Percentiles rank a stretch among this genome's conserved stretches.
phyloP scores from a whole-genome alignment of 305 asterid genomes.

The Ilex paraguariensis region DNA sequence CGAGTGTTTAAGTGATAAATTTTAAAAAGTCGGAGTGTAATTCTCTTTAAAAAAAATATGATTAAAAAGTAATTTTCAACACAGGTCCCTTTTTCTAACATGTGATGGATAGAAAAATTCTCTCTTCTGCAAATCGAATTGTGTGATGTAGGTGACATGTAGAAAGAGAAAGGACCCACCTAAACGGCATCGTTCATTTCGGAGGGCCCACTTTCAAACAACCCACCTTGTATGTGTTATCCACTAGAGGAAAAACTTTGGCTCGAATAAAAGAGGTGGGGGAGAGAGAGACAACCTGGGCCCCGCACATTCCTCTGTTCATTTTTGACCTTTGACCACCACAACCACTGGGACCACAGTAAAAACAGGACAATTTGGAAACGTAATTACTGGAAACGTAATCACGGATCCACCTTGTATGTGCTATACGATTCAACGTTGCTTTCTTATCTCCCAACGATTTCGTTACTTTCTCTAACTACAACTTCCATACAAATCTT shows the following conservation, averaged over 20 bases:
- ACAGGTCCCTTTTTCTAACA: constrained; percentile 2
- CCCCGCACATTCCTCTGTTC: constrained; percentile 43
- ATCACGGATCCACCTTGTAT: too few relatives aligned
- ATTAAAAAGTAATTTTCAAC: not conserved
- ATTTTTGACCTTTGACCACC: constrained; percentile 72
- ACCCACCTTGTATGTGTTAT: constrained; percentile 8
- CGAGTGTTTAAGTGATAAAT: too few relatives aligned
- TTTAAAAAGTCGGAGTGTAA: too few relatives aligned
- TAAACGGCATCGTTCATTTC: constrained; percentile 31
- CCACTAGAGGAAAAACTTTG: constrained; percentile 11
- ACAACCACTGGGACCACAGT: not conserved
- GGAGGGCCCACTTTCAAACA: constrained; percentile 10
- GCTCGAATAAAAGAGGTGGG: constrained; percentile 18
- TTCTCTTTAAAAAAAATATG: too few relatives aligned
- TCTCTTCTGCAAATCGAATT: constrained; percentile 17
- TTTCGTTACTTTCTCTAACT: too few relatives aligned
- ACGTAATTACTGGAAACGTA: too few relatives aligned
- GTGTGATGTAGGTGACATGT: constrained; percentile 14
- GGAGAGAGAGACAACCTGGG: constrained; percentile 26
- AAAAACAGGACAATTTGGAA: too few relatives aligned
- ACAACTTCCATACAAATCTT: too few relatives aligned
- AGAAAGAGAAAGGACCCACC: constrained; percentile 28
- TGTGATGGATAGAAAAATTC: constrained; percentile 44
- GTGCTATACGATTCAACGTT: too few relatives aligned
- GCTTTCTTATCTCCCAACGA: too few relatives aligned